Evolutionary conservation across 225 moss, liverwort and hornwort species (phyloP).

Genomic region (Lunularia cruciata): DNA sequence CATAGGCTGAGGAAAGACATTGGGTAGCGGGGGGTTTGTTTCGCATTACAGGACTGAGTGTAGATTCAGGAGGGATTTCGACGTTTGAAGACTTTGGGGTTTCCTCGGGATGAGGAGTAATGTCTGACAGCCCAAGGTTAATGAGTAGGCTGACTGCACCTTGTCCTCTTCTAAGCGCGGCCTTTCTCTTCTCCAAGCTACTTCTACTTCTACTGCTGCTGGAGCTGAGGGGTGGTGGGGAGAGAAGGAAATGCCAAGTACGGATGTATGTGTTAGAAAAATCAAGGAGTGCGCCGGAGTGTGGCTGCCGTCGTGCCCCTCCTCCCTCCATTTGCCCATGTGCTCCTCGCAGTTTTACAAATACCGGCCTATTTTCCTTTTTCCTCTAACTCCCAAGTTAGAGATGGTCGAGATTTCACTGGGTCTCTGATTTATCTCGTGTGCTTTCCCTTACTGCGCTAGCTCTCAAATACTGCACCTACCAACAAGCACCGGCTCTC

Average conservation of each 20-base stretch:
- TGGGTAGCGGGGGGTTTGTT: too few species aligned
- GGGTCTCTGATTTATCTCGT: not conserved
- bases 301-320: slow-evolving; percentile 3
- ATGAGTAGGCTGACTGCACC: slow-evolving; percentile 10
- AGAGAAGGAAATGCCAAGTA: not conserved
- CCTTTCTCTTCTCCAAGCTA: not conserved
- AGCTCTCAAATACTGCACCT: not conserved
- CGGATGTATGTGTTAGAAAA: not conserved
- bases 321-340: slow-evolving; percentile 8
- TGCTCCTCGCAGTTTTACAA: slow-evolving; percentile 4
- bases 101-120: slow-evolving; percentile 14
- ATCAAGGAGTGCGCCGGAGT: not conserved
- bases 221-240: too few species aligned
- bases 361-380: too few species aligned
- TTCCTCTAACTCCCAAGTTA: not conserved
- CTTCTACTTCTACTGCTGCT: not conserved
- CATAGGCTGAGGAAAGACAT: too few species aligned
- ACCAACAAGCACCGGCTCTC: too few species aligned
- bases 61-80: slow-evolving; percentile 17
- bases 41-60: too few species aligned
- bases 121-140: slow-evolving; percentile 11
- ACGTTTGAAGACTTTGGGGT: slow-evolving; percentile 1
- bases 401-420: not conserved
- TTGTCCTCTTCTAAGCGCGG: not conserved
- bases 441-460: not conserved